phyloP scores from a whole-genome alignment of 75 land plant genomes.

The Selaginella moellendorffii region DNA sequence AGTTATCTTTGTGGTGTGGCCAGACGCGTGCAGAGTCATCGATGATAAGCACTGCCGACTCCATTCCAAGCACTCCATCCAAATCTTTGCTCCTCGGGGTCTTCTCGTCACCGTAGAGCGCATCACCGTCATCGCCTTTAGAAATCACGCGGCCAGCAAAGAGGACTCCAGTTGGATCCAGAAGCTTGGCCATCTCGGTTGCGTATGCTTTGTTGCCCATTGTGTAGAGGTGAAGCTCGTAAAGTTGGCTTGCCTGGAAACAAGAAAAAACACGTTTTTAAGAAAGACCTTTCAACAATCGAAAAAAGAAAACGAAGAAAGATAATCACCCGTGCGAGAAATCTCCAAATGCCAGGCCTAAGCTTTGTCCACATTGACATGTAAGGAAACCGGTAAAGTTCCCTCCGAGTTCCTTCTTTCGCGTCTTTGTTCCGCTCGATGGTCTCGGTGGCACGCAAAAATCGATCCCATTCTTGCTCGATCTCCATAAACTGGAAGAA shows the following conservation, averaged over 20 bases:
- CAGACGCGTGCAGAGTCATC: slow-evolving; percentile 96
- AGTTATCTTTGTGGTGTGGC: slow-evolving; percentile 89
- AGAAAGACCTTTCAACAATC: neutral
- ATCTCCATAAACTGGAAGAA: slow-evolving; percentile 62
- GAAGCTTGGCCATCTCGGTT: slow-evolving; percentile 95
- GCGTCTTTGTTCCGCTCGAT: slow-evolving; percentile 50
- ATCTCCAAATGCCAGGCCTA: slow-evolving; percentile 96
- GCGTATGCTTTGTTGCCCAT: slow-evolving; percentile 99
- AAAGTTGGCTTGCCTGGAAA: slow-evolving; percentile 85
- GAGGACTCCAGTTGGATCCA: slow-evolving; percentile 81
- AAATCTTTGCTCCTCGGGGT: slow-evolving; percentile 85
- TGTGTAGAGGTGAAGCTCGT: slow-evolving; percentile 88
- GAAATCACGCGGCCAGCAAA: slow-evolving; percentile 95
- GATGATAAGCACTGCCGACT: slow-evolving; percentile 95
- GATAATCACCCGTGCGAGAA: slow-evolving; percentile 84
- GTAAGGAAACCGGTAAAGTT: slow-evolving; percentile 79
- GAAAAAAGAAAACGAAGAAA: too few species aligned
- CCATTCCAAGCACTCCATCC: slow-evolving; percentile 97
- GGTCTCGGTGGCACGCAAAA: slow-evolving; percentile 66
- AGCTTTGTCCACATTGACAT: slow-evolving; percentile 99
- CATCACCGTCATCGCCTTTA: slow-evolving; percentile 79
- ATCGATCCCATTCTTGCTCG: slow-evolving; percentile 66
- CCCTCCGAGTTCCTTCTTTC: slow-evolving; percentile 31
- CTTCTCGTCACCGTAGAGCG: slow-evolving; percentile 57
- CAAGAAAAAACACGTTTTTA: neutral